Percentiles rank a stretch among this genome's conserved stretches.
phyloP scores from a whole-genome alignment of 1,284 basidiomycete species.

The Austropuccinia psidii region DNA sequence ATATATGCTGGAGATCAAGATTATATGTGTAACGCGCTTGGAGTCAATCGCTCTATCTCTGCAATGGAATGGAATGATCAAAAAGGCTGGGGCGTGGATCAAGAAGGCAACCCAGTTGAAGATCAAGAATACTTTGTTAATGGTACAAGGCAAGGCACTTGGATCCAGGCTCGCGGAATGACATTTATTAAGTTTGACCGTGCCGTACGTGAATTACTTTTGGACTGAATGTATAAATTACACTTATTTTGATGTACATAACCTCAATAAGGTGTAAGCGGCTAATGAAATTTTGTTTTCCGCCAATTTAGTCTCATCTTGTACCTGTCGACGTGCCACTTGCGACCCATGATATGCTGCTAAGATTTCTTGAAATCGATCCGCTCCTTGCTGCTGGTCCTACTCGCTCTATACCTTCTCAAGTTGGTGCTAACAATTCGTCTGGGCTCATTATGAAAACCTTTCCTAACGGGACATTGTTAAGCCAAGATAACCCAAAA shows the following conservation, averaged over 20 bases:
- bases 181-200: slow-evolving; percentile 60
- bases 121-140: slow-evolving; percentile 64
- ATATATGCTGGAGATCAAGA: slow-evolving; percentile 94
- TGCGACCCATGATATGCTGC: slow-evolving; percentile 92
- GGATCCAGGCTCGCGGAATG: slow-evolving; percentile 77
- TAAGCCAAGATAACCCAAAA: neutral
- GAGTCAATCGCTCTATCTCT: slow-evolving; percentile 27
- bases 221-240: neutral
- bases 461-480: slow-evolving; percentile 1
- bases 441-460: slow-evolving; percentile 7
- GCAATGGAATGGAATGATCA: slow-evolving; percentile 5
- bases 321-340: slow-evolving; percentile 83
- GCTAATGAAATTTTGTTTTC: neutral
- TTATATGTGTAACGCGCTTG: slow-evolving; percentile 61
- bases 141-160: slow-evolving; percentile 71
- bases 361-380: slow-evolving; percentile 86
- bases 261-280: neutral
- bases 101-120: neutral
- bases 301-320: slow-evolving; percentile 46
- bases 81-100: slow-evolving; percentile 60
- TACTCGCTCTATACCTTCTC: slow-evolving; percentile 64
- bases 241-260: neutral
- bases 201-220: neutral
- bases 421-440: slow-evolving; percentile 63
- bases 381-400: slow-evolving; percentile 65